A percentile compares a stretch with the other conserved stretches of the same genome.
phyloP scores from a whole-genome alignment of 2,329 filamentous ascomycete species.

The Aspergillus sp. region DNA sequence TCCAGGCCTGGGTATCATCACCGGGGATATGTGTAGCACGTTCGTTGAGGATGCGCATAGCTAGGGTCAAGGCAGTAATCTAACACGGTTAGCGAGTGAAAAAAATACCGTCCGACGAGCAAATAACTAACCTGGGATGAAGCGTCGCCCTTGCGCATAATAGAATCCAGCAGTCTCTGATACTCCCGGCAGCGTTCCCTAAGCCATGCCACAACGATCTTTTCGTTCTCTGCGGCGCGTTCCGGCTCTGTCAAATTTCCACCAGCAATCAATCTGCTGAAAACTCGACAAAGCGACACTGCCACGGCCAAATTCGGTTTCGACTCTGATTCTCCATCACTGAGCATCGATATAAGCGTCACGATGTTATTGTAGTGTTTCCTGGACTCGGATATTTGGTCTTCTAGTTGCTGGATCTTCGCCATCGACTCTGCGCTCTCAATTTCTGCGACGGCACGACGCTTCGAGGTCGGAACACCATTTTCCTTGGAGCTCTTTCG shows the following conservation, averaged over 20 bases:
- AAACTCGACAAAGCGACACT: constrained; percentile 81
- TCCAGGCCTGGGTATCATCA: constrained; percentile 67
- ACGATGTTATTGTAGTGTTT: constrained; percentile 92
- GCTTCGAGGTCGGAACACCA: constrained; percentile 41
- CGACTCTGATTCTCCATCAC: constrained; percentile 50
- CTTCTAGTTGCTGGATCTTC: constrained; percentile 73
- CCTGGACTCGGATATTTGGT: constrained; percentile 78
- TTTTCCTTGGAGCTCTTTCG: constrained; percentile 39
- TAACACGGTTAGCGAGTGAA: constrained; percentile 34
- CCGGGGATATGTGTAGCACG: constrained; percentile 65
- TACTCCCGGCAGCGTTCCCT: constrained; percentile 73
- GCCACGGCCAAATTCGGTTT: constrained; percentile 67
- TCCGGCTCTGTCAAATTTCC: constrained; percentile 68
- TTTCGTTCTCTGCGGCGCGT: constrained; percentile 69
- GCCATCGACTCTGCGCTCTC: constrained; percentile 56
- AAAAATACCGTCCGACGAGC: background rate
- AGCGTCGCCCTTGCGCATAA: constrained; percentile 61
- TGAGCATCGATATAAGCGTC: constrained; percentile 63
- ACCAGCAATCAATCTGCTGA: constrained; percentile 74
- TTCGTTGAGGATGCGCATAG: constrained; percentile 81
- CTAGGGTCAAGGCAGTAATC: constrained; percentile 70
- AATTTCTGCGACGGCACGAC: constrained; percentile 48
- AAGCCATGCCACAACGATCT: constrained; percentile 74
- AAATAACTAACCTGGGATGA: constrained; percentile 47
- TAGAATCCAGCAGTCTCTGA: constrained; percentile 59